Evolutionary conservation across 768 basidiomycete species (phyloP).

Genomic region (Naganishia antarctica): DNA sequence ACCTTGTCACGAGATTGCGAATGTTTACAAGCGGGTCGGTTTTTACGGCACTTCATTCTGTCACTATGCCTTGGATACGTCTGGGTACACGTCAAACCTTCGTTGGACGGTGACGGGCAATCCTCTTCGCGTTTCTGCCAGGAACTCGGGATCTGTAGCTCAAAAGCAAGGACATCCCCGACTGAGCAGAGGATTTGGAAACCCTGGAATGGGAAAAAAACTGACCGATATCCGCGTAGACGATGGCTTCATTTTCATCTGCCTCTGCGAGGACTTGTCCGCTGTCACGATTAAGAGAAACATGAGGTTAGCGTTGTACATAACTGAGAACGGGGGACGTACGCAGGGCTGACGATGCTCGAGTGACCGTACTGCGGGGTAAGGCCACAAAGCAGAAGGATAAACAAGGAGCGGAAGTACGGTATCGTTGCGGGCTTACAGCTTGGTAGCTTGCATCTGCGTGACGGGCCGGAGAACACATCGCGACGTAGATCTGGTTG

Average conservation of each 20-base stretch:
- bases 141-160: slow-evolving; percentile 57
- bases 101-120: slow-evolving; percentile 90
- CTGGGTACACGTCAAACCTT: slow-evolving; percentile 84
- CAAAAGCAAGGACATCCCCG: neutral
- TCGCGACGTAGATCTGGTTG: slow-evolving; percentile 91
- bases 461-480: slow-evolving; percentile 93
- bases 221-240: slow-evolving; percentile 77
- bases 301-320: neutral
- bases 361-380: slow-evolving; percentile 59
- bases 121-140: slow-evolving; percentile 66
- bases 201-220: slow-evolving; percentile 21
- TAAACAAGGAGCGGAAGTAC: neutral
- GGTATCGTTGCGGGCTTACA: slow-evolving; percentile 29
- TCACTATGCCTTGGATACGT: slow-evolving; percentile 53
- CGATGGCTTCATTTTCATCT: slow-evolving; percentile 68
- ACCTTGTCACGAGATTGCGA: too few relatives aligned
- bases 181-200: slow-evolving; percentile 32
- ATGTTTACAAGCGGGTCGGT: too few relatives aligned
- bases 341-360: slow-evolving; percentile 86
- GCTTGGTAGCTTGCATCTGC: slow-evolving; percentile 79
- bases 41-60: too few relatives aligned
- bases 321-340: slow-evolving; percentile 42
- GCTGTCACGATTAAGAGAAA: slow-evolving; percentile 51
- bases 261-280: slow-evolving; percentile 70
- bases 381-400: neutral